Evolutionary conservation across 805 yeast genomes (phyloP).

Genomic region (Myxozyma mucilagina): DNA sequence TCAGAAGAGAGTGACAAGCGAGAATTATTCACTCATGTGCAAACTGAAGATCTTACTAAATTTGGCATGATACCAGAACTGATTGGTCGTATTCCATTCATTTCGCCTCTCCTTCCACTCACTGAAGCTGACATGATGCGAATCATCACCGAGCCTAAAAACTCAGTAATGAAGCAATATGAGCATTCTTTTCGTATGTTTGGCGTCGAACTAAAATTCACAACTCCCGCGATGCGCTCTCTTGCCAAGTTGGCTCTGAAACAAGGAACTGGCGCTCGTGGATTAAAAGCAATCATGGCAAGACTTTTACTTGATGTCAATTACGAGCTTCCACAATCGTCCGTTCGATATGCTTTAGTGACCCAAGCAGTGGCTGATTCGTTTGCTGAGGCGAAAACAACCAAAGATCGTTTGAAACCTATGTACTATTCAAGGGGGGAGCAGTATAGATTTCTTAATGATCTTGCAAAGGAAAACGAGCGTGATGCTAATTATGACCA

Average conservation of each 20-base stretch:
- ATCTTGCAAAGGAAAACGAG: slow-evolving; percentile 21
- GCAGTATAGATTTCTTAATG: slow-evolving; percentile 18
- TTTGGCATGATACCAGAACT: slow-evolving; percentile 63
- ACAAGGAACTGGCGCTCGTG: slow-evolving; percentile 65
- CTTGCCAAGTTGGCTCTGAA: slow-evolving; percentile 52
- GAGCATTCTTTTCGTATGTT: slow-evolving; percentile 54
- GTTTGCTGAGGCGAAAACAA: slow-evolving; percentile 7
- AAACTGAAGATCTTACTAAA: slow-evolving; percentile 52
- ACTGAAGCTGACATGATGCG: slow-evolving; percentile 49
- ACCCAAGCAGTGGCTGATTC: slow-evolving; percentile 44
- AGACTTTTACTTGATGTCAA: slow-evolving; percentile 38
- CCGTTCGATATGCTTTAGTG: slow-evolving; percentile 52
- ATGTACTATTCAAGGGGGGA: slow-evolving; percentile 29
- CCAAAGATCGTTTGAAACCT: slow-evolving; percentile 27
- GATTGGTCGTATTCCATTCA: slow-evolving; percentile 58
- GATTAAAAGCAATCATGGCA: slow-evolving; percentile 55
- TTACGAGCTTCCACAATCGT: slow-evolving; percentile 62
- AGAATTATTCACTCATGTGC: slow-evolving; percentile 45
- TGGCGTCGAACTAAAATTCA: slow-evolving; percentile 53
- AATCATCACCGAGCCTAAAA: slow-evolving; percentile 57
- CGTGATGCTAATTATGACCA: slow-evolving; percentile 1
- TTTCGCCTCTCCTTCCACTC: slow-evolving; percentile 52
- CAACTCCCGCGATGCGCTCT: slow-evolving; percentile 49
- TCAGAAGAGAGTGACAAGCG: slow-evolving; percentile 16
- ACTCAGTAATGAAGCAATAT: slow-evolving; percentile 56